Evolutionary conservation across 2,329 filamentous ascomycete species (phyloP), one percentile per base, ranked within the genome.

Genomic region (Periconia digitata): DNA sequence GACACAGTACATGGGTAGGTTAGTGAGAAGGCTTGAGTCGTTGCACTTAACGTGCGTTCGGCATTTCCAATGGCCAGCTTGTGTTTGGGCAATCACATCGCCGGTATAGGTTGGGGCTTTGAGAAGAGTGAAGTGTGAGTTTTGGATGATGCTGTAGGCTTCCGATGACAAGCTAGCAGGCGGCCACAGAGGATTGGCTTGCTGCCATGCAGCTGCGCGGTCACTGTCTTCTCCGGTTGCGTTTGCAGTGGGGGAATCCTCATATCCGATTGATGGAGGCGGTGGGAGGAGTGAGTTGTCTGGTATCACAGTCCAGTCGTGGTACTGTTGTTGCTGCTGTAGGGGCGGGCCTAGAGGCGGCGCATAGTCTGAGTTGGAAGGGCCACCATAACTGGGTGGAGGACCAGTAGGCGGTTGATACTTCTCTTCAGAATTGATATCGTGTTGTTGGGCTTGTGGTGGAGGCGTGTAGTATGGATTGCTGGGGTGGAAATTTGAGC

Each of bases 301-400:
- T 0, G 87, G 86, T 1, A 90, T 85, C 3, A 85, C 81, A 6
- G 79, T 78, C 88, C 88, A 91, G 70, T 88, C 83, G 65, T 90
- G 86, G 39, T 68, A 66, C 20, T 67, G 67, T 12, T 64, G 70
- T 46, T 66, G 67, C 46, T 61, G 56, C 16, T 62, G 58, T 20
- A 60, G 59, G n/a, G 63, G 59, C 15, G 59, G 58, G 8, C 53
- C 56, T 35, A 56, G 54, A 18, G 61, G 63, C 22, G 63, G 59
- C 20, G 50, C 49, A 47, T 65, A 66, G 35, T 44, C 49, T 20
- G 53, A 49, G 42, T 20, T 39, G 16, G 52, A 53, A 16, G 50
- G 36, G 13, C 24, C 23, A 10, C 23, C 34, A 35, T 56, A 47
- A 20, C 51, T 48, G 20, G 71, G 59, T 21, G 71, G 69, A 15